Percentiles rank a stretch among this genome's conserved stretches.
phyloP scores from a whole-genome alignment of 257 asterid genomes.

The Handroanthus guayacan region DNA sequence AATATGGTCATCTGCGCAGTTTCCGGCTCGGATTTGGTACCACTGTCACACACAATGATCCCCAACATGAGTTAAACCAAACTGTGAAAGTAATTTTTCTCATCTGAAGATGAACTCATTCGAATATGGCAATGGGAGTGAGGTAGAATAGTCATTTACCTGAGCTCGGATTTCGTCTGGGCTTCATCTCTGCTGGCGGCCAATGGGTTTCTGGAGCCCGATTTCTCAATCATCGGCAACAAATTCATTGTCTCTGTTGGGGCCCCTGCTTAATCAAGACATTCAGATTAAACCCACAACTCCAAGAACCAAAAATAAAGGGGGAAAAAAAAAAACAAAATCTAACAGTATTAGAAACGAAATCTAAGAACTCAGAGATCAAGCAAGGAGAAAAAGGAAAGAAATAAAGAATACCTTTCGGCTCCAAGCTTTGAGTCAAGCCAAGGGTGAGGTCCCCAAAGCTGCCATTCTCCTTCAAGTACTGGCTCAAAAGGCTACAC shows the following conservation, averaged over 20 bases:
- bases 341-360: constrained; percentile 18
- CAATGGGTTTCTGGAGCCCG: constrained; percentile 30
- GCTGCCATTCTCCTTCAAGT: constrained; percentile 74
- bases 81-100: too few relatives aligned
- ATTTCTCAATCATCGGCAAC: constrained; percentile 56
- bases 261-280: constrained; percentile 37
- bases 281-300: neutral
- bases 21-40: constrained; percentile 30
- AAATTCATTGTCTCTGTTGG: constrained; percentile 56
- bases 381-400: neutral
- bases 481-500: constrained; percentile 71
- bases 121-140: neutral
- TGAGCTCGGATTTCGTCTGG: constrained; percentile 29
- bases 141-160: constrained; percentile 30
- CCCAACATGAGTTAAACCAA: neutral
- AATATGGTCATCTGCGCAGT: constrained; percentile 63
- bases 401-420: constrained; percentile 43
- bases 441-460: constrained; percentile 76
- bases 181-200: constrained; percentile 35
- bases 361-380: constrained; percentile 11
- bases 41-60: constrained; percentile 18
- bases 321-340: neutral
- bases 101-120: neutral
- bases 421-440: constrained; percentile 45
- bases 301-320: neutral